Percentiles rank a stretch among this genome's conserved stretches.
Conservation (phyloP, 192 early-diverging fungal species). For the Podila epigama region DNA sequence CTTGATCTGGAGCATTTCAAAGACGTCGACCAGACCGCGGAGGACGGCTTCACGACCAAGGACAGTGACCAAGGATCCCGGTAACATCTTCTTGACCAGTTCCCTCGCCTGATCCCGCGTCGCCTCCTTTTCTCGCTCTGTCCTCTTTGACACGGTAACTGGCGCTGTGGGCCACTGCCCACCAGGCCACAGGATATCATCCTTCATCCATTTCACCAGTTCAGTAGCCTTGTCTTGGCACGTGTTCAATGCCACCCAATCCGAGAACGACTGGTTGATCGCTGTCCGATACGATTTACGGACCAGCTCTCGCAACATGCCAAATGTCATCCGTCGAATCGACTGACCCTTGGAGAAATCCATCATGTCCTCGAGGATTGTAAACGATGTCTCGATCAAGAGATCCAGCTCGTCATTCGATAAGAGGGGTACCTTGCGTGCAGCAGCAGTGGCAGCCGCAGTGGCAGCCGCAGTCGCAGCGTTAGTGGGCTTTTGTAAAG, state of each 20-base stretch:
- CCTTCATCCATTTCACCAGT: slow-evolving; percentile 45
- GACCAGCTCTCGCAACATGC: slow-evolving; percentile 36
- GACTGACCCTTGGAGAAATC: slow-evolving; percentile 50
- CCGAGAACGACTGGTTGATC: slow-evolving; percentile 43
- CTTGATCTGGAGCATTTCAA: slow-evolving; percentile 49
- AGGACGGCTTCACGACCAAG: slow-evolving; percentile 31
- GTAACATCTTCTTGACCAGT: slow-evolving; percentile 41
- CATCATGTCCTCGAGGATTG: slow-evolving; percentile 44
- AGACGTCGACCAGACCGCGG: slow-evolving; percentile 32
- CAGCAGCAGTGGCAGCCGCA: neutral
- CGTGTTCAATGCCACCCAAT: slow-evolving; percentile 30
- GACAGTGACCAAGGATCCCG: slow-evolving; percentile 26
- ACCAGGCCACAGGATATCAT: slow-evolving; percentile 43
- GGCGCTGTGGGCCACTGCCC: slow-evolving; percentile 33
- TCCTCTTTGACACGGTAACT: neutral
- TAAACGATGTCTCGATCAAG: slow-evolving; percentile 43
- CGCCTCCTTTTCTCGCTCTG: slow-evolving; percentile 18
- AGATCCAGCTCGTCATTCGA: slow-evolving; percentile 43
- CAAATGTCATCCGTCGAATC: slow-evolving; percentile 48
- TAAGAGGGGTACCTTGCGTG: slow-evolving; percentile 8
- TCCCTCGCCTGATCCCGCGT: slow-evolving; percentile 38
- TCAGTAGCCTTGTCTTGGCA: slow-evolving; percentile 36
- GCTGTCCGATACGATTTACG: slow-evolving; percentile 43
- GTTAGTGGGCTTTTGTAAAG: neutral
- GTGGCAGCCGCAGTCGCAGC: neutral